Conservation (phyloP, 2,329 filamentous ascomycete genomes). For the Ophiosphaerella korrae region DNA sequence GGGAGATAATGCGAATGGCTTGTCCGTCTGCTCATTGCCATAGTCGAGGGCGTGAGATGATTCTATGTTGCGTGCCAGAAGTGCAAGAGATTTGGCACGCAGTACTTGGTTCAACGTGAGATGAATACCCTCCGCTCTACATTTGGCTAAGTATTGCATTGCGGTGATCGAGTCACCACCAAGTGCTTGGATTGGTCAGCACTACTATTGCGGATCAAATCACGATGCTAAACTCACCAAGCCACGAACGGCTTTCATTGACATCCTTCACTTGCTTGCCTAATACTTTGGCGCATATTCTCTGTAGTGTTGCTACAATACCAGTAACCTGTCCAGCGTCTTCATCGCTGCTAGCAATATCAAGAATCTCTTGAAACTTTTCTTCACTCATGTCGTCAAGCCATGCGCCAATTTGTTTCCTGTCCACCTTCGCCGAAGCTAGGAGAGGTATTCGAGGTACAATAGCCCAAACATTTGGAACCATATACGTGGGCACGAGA, state of each 20-base stretch:
- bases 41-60: conserved; percentile 8
- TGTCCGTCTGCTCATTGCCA: conserved; percentile 27
- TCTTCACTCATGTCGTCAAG: conserved; percentile 49
- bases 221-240: conserved; percentile 24
- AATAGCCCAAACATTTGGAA: conserved; percentile 43
- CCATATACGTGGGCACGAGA: conserved; percentile 39
- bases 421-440: conserved; percentile 38
- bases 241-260: conserved; percentile 34
- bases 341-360: conserved; percentile 37
- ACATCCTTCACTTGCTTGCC: conserved; percentile 39
- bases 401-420: conserved; percentile 50
- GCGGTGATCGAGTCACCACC: conserved; percentile 42
- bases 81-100: conserved; percentile 36
- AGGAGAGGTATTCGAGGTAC: conserved; percentile 40
- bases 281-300: conserved; percentile 52
- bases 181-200: conserved; percentile 24
- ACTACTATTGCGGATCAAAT: background rate
- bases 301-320: conserved; percentile 25
- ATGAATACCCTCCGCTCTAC: conserved; percentile 37
- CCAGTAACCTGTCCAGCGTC: conserved; percentile 16
- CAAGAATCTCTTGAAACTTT: conserved; percentile 48
- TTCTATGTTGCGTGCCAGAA: conserved; percentile 30
- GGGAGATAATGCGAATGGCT: conserved; percentile 51
- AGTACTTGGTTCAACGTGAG: conserved; percentile 41
- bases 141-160: conserved; percentile 40